Conservation (phyloP, 1,284 basidiomycete species). For the Ganoderma resinaceum region DNA sequence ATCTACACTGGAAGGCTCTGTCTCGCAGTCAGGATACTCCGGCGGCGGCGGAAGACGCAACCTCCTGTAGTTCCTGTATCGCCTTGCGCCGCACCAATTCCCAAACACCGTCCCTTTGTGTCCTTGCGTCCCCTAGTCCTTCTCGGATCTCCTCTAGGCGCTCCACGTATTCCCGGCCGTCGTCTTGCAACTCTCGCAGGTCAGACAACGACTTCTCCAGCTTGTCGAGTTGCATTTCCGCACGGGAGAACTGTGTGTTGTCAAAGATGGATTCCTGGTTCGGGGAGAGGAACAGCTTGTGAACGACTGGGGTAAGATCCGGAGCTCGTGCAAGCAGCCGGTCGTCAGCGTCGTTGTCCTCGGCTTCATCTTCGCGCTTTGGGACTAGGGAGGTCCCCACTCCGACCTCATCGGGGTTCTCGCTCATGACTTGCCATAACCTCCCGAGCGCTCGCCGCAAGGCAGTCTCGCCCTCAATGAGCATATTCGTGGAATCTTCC, state of each 20-base stretch:
- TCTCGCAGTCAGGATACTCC: constrained; percentile 31
- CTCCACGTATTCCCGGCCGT: constrained; percentile 82
- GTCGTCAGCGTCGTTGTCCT: constrained; percentile 55
- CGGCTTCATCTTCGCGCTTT: constrained; percentile 67
- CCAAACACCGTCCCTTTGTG: constrained; percentile 77
- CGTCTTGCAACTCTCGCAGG: constrained; percentile 79
- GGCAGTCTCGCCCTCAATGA: constrained; percentile 79
- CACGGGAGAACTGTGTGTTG: constrained; percentile 65
- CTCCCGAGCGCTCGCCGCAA: constrained; percentile 76
- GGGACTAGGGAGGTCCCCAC: constrained; percentile 54
- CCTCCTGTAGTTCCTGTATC: constrained; percentile 75
- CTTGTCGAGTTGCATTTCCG: constrained; percentile 68
- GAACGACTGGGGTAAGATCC: constrained; percentile 65
- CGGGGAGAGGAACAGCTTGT: constrained; percentile 71
- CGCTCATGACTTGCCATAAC: constrained; percentile 80
- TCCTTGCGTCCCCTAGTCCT: constrained; percentile 70
- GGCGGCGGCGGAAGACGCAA: constrained; percentile 46
- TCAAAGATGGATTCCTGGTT: constrained; percentile 51
- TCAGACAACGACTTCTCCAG: constrained; percentile 75
- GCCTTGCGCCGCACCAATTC: constrained; percentile 74
- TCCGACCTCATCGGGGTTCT: constrained; percentile 54
- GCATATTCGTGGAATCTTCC: constrained; percentile 76
- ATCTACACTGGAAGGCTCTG: constrained; percentile 6
- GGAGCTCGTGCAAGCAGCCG: constrained; percentile 65
- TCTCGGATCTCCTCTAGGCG: constrained; percentile 82